Evolutionary conservation across 352 stramenopile genomes (phyloP).

Genomic region (Phytophthora constricta): DNA sequence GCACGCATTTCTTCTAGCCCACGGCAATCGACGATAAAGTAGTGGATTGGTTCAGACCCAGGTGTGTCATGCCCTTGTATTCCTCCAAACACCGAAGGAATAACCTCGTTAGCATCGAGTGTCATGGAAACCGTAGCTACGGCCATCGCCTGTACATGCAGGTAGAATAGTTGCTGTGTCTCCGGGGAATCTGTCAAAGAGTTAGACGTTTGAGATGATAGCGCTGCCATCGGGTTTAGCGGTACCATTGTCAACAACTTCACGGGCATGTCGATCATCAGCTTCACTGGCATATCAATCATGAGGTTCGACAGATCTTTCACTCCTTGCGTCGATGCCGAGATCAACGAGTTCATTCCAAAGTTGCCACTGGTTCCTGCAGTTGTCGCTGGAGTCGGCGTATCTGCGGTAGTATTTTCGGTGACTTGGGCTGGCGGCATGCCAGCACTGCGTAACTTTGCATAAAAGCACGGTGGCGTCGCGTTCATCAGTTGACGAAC

Average conservation of each 20-base stretch:
- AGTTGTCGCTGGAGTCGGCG: neutral
- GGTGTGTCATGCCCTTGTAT: slow-evolving; percentile 57
- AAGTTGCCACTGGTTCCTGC: slow-evolving; percentile 19
- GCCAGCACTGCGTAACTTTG: slow-evolving; percentile 59
- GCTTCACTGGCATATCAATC: slow-evolving; percentile 78
- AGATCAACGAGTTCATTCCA: slow-evolving; percentile 61
- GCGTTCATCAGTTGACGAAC: slow-evolving; percentile 64
- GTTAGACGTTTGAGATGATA: slow-evolving; percentile 36
- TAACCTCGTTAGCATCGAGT: slow-evolving; percentile 65
- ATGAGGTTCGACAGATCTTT: slow-evolving; percentile 70
- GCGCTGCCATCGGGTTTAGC: slow-evolving; percentile 32
- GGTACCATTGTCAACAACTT: slow-evolving; percentile 42
- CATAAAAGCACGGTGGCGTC: slow-evolving; percentile 65
- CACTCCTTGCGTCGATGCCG: slow-evolving; percentile 68
- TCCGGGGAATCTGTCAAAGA: slow-evolving; percentile 37
- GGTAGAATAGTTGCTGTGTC: slow-evolving; percentile 60
- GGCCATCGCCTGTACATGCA: slow-evolving; percentile 60
- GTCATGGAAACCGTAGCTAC: slow-evolving; percentile 61
- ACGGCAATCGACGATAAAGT: slow-evolving; percentile 84
- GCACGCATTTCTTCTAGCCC: slow-evolving; percentile 43
- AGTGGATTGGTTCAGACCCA: slow-evolving; percentile 48
- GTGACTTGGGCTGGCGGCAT: slow-evolving; percentile 13
- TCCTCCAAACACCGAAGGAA: slow-evolving; percentile 73
- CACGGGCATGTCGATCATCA: slow-evolving; percentile 51
- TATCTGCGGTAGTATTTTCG: slow-evolving; percentile 2